Evolutionary conservation across 163 green algal genomes (phyloP).

Genomic region (Chlorella variabilis): DNA sequence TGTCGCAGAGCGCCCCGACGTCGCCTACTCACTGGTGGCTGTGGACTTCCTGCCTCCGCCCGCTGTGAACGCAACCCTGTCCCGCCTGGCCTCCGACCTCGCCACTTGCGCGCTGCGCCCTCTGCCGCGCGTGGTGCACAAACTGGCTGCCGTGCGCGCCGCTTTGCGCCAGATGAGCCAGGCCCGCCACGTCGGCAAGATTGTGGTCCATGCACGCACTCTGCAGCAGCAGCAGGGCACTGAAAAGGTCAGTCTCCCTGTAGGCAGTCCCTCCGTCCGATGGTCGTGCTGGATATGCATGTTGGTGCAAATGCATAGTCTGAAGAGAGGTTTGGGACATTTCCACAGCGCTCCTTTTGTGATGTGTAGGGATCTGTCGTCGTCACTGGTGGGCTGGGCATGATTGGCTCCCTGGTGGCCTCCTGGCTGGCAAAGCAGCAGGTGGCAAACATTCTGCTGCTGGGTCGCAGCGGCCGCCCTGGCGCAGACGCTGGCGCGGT

Average conservation of each 20-base stretch:
- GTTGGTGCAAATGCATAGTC: no score
- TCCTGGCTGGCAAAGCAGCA: slow-evolving; percentile 47
- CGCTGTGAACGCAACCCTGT: slow-evolving; percentile 65
- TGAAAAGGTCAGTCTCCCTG: slow-evolving; percentile 29
- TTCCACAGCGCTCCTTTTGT: neutral
- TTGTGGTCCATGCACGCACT: slow-evolving; percentile 67
- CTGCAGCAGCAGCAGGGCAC: slow-evolving; percentile 39
- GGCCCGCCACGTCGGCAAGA: slow-evolving; percentile 87
- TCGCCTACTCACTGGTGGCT: slow-evolving; percentile 81
- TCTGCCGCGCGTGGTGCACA: slow-evolving; percentile 67
- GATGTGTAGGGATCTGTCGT: slow-evolving; percentile 19
- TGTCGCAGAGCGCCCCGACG: slow-evolving; percentile 77
- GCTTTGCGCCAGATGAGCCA: slow-evolving; percentile 88
- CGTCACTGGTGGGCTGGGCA: slow-evolving; percentile 61
- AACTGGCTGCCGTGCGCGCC: slow-evolving; percentile 56
- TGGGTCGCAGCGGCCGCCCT: slow-evolving; percentile 50
- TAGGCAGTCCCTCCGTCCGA: no score
- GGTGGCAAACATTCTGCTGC: slow-evolving; percentile 39
- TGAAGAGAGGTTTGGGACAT: no score
- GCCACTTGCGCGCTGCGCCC: slow-evolving; percentile 56
- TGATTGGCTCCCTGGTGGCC: slow-evolving; percentile 55
- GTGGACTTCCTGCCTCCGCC: slow-evolving; percentile 85
- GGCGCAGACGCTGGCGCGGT: neutral
- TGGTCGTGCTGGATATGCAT: no score
- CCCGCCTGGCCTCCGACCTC: slow-evolving; percentile 59